Evolutionary conservation across 2,329 filamentous ascomycete genomes (phyloP).

Genomic region (Aspergillus tamarii): DNA sequence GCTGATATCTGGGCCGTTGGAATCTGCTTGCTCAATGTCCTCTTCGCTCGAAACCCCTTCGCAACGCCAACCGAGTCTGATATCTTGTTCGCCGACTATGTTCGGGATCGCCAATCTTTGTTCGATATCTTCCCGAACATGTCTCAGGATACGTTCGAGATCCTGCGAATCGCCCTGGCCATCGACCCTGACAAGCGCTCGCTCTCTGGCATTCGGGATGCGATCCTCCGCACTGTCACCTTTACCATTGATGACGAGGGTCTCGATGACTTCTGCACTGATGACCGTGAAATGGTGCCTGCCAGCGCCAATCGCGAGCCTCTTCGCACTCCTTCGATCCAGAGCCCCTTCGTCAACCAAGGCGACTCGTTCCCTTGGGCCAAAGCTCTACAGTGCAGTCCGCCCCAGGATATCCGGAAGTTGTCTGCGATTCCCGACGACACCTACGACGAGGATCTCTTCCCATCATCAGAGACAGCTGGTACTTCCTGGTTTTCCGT

Average conservation of each 20-base stretch:
- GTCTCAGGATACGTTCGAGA: slow-evolving; percentile 97
- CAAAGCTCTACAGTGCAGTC: slow-evolving; percentile 79
- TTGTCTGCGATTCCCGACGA: slow-evolving; percentile 82
- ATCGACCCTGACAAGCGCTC: slow-evolving; percentile 89
- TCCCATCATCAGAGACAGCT: slow-evolving; percentile 71
- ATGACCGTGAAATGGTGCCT: slow-evolving; percentile 74
- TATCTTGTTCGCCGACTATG: slow-evolving; percentile 89
- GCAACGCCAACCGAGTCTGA: slow-evolving; percentile 88
- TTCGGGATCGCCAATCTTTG: slow-evolving; percentile 87
- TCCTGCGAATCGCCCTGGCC: slow-evolving; percentile 87
- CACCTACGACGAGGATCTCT: slow-evolving; percentile 82
- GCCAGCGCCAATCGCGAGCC: slow-evolving; percentile 89
- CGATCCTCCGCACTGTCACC: slow-evolving; percentile 76
- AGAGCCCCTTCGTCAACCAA: slow-evolving; percentile 78
- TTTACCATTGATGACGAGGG: slow-evolving; percentile 94
- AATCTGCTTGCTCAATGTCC: slow-evolving; percentile 91
- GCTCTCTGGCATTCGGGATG: slow-evolving; percentile 74
- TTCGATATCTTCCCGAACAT: slow-evolving; percentile 98
- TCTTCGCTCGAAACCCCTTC: slow-evolving; percentile 97
- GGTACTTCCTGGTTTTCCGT: slow-evolving; percentile 75
- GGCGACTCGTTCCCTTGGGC: slow-evolving; percentile 90
- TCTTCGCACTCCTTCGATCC: slow-evolving; percentile 90
- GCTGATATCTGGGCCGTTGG: slow-evolving; percentile 98
- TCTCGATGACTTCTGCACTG: slow-evolving; percentile 90
- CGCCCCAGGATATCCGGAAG: slow-evolving; percentile 73